These are phyloP conservation scores for Lizonia empirigonia DNA, from an alignment of 2,329 filamentous ascomycete species.

Conservation along the genomic window DNA sequence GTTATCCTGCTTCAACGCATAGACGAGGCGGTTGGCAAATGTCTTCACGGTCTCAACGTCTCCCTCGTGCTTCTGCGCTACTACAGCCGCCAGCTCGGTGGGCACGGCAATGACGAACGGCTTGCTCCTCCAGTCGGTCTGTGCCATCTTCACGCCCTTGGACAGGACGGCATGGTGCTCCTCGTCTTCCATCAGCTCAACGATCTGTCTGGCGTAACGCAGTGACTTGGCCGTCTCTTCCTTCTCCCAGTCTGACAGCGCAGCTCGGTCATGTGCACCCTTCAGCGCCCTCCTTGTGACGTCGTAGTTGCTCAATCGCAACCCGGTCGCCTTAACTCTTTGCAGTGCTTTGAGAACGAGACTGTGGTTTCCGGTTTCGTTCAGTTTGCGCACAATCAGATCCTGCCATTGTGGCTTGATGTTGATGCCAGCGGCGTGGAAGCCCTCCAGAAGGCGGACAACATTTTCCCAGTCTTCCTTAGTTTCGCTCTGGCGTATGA, in stretches of 20 bases:
- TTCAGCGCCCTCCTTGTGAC: slow-evolving; percentile 45
- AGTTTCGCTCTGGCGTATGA: slow-evolving; percentile 30
- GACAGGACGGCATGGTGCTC: slow-evolving; percentile 42
- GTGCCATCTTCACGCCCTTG: slow-evolving; percentile 24
- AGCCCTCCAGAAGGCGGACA: slow-evolving; percentile 40
- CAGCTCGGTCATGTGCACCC: slow-evolving; percentile 44
- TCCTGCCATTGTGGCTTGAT: slow-evolving; percentile 20
- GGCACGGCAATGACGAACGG: slow-evolving; percentile 51
- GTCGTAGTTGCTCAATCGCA: slow-evolving; percentile 25
- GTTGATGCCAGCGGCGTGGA: slow-evolving; percentile 31
- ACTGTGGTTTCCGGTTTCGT: slow-evolving; percentile 28
- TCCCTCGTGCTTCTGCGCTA: slow-evolving; percentile 46
- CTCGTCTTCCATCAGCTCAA: slow-evolving; percentile 49
- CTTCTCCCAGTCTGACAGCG: slow-evolving; percentile 44
- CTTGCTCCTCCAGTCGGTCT: slow-evolving; percentile 33
- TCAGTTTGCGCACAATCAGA: slow-evolving; percentile 30
- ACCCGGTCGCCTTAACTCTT: slow-evolving; percentile 30
- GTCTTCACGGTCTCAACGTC: slow-evolving; percentile 49
- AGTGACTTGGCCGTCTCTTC: slow-evolving; percentile 48
- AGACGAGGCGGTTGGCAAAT: slow-evolving; percentile 49
- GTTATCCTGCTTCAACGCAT: slow-evolving; percentile 34
- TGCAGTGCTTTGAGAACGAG: slow-evolving; percentile 41
- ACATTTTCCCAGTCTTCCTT: slow-evolving; percentile 46
- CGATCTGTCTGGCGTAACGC: slow-evolving; percentile 47
- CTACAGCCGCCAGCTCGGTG: slow-evolving; percentile 51